A percentile compares a stretch with the other conserved stretches of the same genome.
Conservation (phyloP, 139 green algal genomes). For the Chloropicon primus region DNA sequence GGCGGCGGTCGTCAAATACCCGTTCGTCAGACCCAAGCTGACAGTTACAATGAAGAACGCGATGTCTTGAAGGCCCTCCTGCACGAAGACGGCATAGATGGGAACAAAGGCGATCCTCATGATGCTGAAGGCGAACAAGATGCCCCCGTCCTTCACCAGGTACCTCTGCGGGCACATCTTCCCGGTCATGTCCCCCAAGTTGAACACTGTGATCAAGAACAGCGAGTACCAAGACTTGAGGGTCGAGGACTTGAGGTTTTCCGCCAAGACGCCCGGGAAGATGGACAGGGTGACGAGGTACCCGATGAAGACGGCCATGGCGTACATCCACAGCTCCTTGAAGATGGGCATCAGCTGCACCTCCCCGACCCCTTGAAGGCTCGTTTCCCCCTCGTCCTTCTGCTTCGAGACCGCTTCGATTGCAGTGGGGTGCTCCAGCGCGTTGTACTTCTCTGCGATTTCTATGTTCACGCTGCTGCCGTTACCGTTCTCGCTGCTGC, state of each 20-base stretch:
- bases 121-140: not conserved
- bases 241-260: constrained; percentile 48
- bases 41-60: not conserved
- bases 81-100: not conserved
- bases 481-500: too few species aligned
- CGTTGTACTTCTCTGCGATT: too few species aligned
- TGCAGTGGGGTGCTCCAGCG: too few species aligned
- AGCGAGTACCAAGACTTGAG: constrained; percentile 71
- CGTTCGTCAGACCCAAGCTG: constrained; percentile 1
- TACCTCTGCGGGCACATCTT: constrained; percentile 31
- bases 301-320: not conserved
- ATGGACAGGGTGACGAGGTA: constrained; percentile 59
- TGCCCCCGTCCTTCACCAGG: not conserved
- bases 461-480: too few species aligned
- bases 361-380: too few species aligned
- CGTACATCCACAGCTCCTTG: not conserved
- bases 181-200: constrained; percentile 47
- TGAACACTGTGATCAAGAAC: constrained; percentile 60
- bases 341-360: not conserved
- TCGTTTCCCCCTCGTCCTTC: too few species aligned
- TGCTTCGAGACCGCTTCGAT: too few species aligned
- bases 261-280: constrained; percentile 77
- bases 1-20: not conserved
- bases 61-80: not conserved
- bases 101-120: not conserved